A percentile compares a stretch with the other conserved stretches of the same genome.
Conservation (phyloP, 441 rosid genomes). For the Syzygium syzygioides region DNA sequence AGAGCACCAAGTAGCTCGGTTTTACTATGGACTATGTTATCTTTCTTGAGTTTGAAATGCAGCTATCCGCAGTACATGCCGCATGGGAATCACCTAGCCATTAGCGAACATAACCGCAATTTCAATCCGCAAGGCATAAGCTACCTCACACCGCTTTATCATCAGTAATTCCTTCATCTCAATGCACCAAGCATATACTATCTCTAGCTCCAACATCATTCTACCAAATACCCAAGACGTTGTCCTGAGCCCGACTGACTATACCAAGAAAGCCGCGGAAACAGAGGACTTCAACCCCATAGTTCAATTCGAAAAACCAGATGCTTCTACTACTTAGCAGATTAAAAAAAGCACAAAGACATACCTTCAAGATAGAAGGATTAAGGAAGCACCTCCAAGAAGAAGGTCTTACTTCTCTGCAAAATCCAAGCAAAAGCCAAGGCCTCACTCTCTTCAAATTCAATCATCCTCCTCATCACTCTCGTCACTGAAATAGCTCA, state of each 20-base stretch:
- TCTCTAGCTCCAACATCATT: background rate
- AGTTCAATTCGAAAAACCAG: background rate
- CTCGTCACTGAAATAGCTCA: conserved; percentile 86
- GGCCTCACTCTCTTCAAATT: background rate
- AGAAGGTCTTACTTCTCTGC: background rate
- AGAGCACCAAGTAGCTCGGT: background rate
- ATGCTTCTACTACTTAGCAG: background rate
- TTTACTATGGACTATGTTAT: background rate
- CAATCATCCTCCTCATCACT: conserved; percentile 87
- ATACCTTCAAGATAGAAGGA: background rate
- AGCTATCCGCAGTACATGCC: background rate
- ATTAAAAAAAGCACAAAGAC: background rate
- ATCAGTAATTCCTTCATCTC: background rate
- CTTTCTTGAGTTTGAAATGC: background rate
- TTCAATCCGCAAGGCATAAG: background rate
- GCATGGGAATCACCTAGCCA: background rate
- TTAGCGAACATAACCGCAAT: background rate
- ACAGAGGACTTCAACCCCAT: background rate
- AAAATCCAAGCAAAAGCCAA: background rate
- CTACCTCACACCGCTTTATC: background rate
- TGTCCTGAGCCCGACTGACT: background rate
- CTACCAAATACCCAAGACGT: background rate
- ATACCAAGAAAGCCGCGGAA: background rate
- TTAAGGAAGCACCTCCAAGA: background rate
- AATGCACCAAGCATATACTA: background rate